These are phyloP conservation scores for Stemphylium beticola DNA, from an alignment of 2,329 filamentous ascomycete genomes.

Conservation along the genomic window DNA sequence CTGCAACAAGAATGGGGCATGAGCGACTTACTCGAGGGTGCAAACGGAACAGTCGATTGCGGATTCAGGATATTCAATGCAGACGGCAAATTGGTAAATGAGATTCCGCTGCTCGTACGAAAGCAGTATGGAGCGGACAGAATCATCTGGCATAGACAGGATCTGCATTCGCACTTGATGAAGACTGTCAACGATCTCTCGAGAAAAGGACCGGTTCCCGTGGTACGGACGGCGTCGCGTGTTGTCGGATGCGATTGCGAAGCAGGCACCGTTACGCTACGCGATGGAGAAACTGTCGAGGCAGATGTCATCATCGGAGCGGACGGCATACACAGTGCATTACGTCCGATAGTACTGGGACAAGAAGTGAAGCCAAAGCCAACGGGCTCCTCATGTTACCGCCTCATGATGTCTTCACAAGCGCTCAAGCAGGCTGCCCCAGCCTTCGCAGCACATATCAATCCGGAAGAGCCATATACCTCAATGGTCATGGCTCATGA, in stretches of 20 bases:
- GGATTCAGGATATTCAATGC: constrained; percentile 47
- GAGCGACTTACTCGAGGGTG: constrained; percentile 30
- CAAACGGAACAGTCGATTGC: constrained; percentile 45
- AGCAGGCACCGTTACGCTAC: constrained; percentile 51
- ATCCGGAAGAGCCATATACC: constrained; percentile 50
- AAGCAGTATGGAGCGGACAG: constrained; percentile 49
- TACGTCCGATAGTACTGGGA: constrained; percentile 32
- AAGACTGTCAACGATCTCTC: constrained; percentile 45
- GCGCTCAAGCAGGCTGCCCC: constrained; percentile 27
- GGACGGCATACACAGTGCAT: constrained; percentile 55
- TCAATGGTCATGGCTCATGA: constrained; percentile 56
- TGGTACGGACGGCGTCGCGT: constrained; percentile 50
- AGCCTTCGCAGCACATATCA: constrained; percentile 36
- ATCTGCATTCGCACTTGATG: constrained; percentile 55
- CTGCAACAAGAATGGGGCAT: constrained; percentile 41
- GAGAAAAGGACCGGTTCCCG: constrained; percentile 40
- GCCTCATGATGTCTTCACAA: constrained; percentile 42
- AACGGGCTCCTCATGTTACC: constrained; percentile 51
- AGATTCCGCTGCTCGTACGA: constrained; percentile 39
- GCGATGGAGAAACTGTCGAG: constrained; percentile 50
- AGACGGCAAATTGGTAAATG: constrained; percentile 41
- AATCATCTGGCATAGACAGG: constrained; percentile 52
- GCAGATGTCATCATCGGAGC: constrained; percentile 61
- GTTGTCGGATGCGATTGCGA: constrained; percentile 52
- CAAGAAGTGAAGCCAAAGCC: constrained; percentile 31